Conservation (phyloP, 371 early-diverging fungal genomes). For the Thermomucor indicae-seudaticae region DNA sequence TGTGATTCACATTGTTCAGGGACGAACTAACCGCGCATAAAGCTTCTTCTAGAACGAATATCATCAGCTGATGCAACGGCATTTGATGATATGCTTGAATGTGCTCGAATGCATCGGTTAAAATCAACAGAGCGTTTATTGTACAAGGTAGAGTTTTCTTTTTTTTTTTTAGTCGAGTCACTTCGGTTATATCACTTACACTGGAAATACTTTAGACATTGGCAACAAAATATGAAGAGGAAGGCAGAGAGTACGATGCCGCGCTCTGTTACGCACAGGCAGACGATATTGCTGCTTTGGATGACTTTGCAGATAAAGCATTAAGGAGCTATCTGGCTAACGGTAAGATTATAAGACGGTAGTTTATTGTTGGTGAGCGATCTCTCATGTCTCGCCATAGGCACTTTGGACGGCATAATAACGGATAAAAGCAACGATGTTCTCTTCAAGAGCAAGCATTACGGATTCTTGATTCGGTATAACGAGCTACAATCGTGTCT, state of each 20-base stretch:
- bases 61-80: neutral
- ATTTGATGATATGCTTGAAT: conserved; percentile 2
- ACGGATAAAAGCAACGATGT: conserved; percentile 4
- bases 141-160: conserved; percentile 5
- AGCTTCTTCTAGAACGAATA: too few relatives aligned
- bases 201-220: too few relatives aligned
- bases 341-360: conserved; percentile 1
- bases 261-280: conserved; percentile 22
- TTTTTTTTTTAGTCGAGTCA: too few relatives aligned
- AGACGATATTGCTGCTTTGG: conserved; percentile 12
- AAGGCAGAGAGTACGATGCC: conserved; percentile 10
- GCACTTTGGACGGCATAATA: conserved; percentile 10
- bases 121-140: neutral
- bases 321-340: conserved; percentile 16
- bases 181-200: too few relatives aligned
- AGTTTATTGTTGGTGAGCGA: neutral
- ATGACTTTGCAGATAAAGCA: conserved; percentile 13
- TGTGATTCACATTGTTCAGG: too few relatives aligned
- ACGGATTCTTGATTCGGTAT: conserved; percentile 16
- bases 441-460: conserved; percentile 13
- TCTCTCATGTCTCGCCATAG: neutral
- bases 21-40: too few relatives aligned
- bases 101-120: neutral
- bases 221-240: conserved; percentile 16
- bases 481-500: conserved; percentile 9